Evolutionary conservation across 2,329 filamentous ascomycete species (phyloP).

Genomic region (Penicillium sp.): DNA sequence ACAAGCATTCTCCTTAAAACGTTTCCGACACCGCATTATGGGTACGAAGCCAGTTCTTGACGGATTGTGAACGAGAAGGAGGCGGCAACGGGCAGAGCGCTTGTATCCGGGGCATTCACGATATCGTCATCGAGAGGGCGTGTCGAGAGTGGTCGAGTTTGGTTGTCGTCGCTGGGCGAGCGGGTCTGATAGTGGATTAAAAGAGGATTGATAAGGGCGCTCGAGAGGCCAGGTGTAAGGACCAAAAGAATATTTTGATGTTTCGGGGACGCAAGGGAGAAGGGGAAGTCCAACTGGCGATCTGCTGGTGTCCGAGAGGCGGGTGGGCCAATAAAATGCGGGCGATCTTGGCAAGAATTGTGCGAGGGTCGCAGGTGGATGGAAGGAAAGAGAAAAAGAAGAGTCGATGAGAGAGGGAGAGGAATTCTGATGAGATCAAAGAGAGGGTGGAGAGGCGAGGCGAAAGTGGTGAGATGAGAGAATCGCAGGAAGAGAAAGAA

Average conservation of each 20-base stretch:
- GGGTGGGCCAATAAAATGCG: conserved; percentile 18
- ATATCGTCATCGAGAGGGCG: conserved; percentile 16
- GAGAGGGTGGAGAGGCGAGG: not conserved
- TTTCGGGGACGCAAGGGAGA: conserved; percentile 34
- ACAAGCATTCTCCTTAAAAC: conserved; percentile 46
- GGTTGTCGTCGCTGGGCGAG: conserved; percentile 5
- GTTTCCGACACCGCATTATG: conserved; percentile 51
- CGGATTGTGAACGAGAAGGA: not conserved
- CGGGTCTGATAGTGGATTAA: conserved; percentile 2
- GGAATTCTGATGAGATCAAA: conserved; percentile 6
- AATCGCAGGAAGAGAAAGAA: not conserved
- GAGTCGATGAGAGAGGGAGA: conserved; percentile 6
- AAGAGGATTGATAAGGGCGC: conserved; percentile 1
- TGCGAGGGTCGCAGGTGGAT: not conserved
- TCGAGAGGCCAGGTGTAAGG: conserved; percentile 9
- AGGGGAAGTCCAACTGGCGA: conserved; percentile 25
- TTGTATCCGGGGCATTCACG: conserved; percentile 9
- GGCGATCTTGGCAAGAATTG: conserved; percentile 26
- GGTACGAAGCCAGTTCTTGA: conserved; percentile 23
- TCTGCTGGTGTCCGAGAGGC: conserved; percentile 23
- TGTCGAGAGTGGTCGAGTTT: not conserved
- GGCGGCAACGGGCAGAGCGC: not conserved
- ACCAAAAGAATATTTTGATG: conserved; percentile 10
- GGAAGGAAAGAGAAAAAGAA: not conserved
- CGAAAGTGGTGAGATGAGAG: not conserved